phyloP scores from a whole-genome alignment of 2,329 filamentous ascomycete species.

The Arthrobotrys entomopaga region DNA sequence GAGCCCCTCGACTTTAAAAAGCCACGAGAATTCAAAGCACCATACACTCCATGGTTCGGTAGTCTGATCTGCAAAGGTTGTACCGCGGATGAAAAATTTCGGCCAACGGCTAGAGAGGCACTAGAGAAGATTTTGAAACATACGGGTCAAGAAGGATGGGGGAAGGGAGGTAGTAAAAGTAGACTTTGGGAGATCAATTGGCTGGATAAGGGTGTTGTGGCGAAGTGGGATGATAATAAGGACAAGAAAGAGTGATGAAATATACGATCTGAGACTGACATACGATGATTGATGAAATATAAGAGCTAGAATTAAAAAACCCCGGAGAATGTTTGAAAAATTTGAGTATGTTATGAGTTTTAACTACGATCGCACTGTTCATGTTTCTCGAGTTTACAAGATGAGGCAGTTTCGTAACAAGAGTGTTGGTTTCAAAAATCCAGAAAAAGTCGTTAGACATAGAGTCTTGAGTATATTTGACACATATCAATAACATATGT shows the following conservation, averaged over 20 bases:
- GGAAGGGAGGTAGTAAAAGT: conserved; percentile 12
- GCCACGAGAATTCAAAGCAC: conserved; percentile 9
- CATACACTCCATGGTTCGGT: conserved; percentile 18
- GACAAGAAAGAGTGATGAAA: not conserved
- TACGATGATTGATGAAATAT: too few relatives aligned
- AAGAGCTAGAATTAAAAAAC: too few relatives aligned
- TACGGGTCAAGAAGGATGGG: conserved; percentile 12
- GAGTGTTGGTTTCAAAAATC: too few relatives aligned
- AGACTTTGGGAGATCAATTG: conserved; percentile 33
- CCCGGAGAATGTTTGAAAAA: too few relatives aligned
- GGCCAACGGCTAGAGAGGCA: not conserved
- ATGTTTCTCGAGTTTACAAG: too few relatives aligned
- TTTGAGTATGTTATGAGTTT: too few relatives aligned
- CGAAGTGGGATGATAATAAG: conserved; percentile 14
- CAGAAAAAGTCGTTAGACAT: too few relatives aligned
- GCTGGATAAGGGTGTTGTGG: conserved; percentile 10
- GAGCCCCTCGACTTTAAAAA: not conserved
- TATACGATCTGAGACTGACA: not conserved
- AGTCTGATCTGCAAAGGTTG: not conserved
- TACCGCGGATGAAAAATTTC: conserved; percentile 3
- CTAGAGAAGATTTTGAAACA: not conserved
- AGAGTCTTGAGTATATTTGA: too few relatives aligned
- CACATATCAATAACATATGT: too few relatives aligned
- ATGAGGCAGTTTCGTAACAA: too few relatives aligned
- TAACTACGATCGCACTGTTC: too few relatives aligned